Base-by-base conservation (phyloP, 495 filamentous ascomycete genomes). In the Echria macrotheca region DNA sequence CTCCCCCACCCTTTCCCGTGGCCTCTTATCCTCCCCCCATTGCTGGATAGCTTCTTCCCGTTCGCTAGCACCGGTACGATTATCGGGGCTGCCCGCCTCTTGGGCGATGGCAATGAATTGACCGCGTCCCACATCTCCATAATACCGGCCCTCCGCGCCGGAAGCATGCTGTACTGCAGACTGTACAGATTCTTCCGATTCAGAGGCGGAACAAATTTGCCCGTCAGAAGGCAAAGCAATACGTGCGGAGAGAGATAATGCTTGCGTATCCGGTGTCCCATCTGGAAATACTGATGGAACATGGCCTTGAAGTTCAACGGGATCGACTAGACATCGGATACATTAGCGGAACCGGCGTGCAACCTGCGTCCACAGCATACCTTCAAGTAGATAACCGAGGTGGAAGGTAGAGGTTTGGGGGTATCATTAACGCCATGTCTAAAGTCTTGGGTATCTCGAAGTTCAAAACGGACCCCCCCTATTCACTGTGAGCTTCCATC, bases 101-200 rank as follows among this genome's bases (percentile, higher is more conserved):
- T 69, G 6, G 66, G 52, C 10, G 67, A 76, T 1, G 80, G 88
- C 49, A 95, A 67, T 18, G 70, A 71, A 39, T 70, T 74, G 7
- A 75, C 51, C 41, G 83, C 77, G 23, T 78, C 68, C 94, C 94
- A 99, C 53, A 96, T 82, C 61, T 96, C 90, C 51, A 74, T 65
- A 41, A 96, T 83, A 1, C 86, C 80, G 0, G 87, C 87, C 5
- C 93, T 73, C 32, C 74, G 81, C 9, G 87, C 83, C 4, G 93
- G 93, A 24, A 99, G 74, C 94, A 97, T 97, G 70, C 87, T 93
- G 68, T 99, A 99, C 68, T 99, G 93, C 58, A 99, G 81, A 49
- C 87, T 91, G 68, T 99, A 99, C 36, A 99, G 73, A 60, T 89
- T 95, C 60, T 90, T 89, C 7, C 93, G 78, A 63, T 95, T 89